These are phyloP conservation scores for Diversispora epigaea DNA, from an alignment of 192 early-diverging fungal genomes.

Conservation along the genomic window DNA sequence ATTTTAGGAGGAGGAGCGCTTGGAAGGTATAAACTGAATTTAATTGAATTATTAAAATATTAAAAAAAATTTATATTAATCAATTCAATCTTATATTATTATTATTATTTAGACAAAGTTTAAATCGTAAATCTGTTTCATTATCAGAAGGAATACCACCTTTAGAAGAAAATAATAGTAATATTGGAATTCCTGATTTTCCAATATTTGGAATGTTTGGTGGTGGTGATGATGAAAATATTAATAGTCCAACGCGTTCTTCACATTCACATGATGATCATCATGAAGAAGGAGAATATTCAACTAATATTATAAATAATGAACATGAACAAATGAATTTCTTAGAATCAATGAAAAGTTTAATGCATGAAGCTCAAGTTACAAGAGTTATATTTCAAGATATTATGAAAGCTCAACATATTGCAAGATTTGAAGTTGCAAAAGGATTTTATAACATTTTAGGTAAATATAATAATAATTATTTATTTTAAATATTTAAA, in stretches of 20 bases:
- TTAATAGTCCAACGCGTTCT: background rate
- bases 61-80: too few relatives aligned
- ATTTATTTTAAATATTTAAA: background rate
- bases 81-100: too few relatives aligned
- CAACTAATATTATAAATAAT: background rate
- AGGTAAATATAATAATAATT: background rate
- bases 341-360: background rate
- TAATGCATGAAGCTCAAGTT: background rate
- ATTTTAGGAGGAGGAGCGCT: too few relatives aligned
- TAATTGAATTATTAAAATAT: too few relatives aligned
- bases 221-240: too few relatives aligned
- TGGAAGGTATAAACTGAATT: too few relatives aligned
- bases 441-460: constrained; percentile 18
- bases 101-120: too few relatives aligned
- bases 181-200: background rate
- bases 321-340: constrained; percentile 11
- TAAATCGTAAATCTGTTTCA: background rate
- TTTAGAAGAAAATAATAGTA: background rate
- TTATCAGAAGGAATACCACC: background rate
- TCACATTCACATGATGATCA: background rate
- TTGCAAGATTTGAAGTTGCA: background rate
- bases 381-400: constrained; percentile 15
- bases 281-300: background rate
- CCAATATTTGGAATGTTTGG: background rate
- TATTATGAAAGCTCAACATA: constrained; percentile 7